Percentiles rank a stretch among this genome's conserved stretches.
These are phyloP conservation scores for Pichia sp. DNA, from an alignment of 1,139 yeast species.

Conservation along the genomic window DNA sequence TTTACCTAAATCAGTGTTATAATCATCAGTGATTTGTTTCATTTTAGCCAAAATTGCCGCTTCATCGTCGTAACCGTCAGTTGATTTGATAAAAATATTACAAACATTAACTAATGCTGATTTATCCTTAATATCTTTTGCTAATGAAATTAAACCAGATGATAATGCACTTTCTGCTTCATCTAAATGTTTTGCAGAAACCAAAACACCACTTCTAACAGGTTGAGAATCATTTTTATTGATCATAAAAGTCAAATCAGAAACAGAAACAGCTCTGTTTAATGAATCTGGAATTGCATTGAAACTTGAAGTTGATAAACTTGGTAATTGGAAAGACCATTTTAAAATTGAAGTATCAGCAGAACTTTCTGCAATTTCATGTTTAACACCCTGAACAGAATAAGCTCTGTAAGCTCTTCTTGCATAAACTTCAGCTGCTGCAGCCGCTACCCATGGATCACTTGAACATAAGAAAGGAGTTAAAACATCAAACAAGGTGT, in stretches of 20 bases:
- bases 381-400: slow-evolving; percentile 69
- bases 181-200: slow-evolving; percentile 77
- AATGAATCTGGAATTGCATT: slow-evolving; percentile 55
- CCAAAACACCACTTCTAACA: slow-evolving; percentile 78
- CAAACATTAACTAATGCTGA: slow-evolving; percentile 62
- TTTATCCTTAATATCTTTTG: slow-evolving; percentile 32
- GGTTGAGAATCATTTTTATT: slow-evolving; percentile 55
- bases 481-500: slow-evolving; percentile 91
- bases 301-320: slow-evolving; percentile 58
- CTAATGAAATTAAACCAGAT: slow-evolving; percentile 69
- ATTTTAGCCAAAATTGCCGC: slow-evolving; percentile 60
- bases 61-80: slow-evolving; percentile 71
- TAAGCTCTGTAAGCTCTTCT: slow-evolving; percentile 97
- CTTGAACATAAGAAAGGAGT: slow-evolving; percentile 79
- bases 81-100: slow-evolving; percentile 66
- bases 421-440: slow-evolving; percentile 94
- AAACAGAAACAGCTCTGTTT: slow-evolving; percentile 87
- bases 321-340: slow-evolving; percentile 89
- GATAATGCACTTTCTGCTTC: slow-evolving; percentile 79
- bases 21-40: slow-evolving; percentile 58
- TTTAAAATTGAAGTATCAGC: slow-evolving; percentile 49
- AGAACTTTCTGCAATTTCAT: slow-evolving; percentile 45
- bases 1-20: slow-evolving; percentile 59
- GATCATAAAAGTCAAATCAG: slow-evolving; percentile 81
- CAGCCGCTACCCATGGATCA: slow-evolving; percentile 87